These are phyloP conservation scores for Zygosaccharomyces lentus DNA, from an alignment of 805 yeast species.

Conservation along the genomic window DNA sequence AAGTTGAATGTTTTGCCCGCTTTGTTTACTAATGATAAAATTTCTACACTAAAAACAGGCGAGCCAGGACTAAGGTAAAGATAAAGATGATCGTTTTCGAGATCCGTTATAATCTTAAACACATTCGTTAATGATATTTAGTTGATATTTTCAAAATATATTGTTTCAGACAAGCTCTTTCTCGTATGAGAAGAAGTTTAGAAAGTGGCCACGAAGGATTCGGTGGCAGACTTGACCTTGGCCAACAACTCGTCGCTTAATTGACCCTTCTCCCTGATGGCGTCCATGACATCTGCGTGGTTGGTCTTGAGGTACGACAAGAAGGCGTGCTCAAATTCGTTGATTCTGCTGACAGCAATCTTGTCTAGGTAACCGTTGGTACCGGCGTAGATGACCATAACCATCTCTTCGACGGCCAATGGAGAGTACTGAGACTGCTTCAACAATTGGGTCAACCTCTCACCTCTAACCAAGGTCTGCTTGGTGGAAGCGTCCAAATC, in stretches of 20 bases:
- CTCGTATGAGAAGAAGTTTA: conserved; percentile 31
- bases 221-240: conserved; percentile 85
- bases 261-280: conserved; percentile 86
- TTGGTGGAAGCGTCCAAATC: conserved; percentile 99
- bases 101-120: conserved; percentile 5
- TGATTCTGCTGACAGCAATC: conserved; percentile 79
- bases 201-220: conserved; percentile 89
- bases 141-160: conserved; percentile 7
- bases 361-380: conserved; percentile 97
- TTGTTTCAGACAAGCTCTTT: background rate
- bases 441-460: conserved; percentile 97
- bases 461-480: conserved; percentile 99
- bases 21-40: background rate
- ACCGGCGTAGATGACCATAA: conserved; percentile 98
- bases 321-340: conserved; percentile 89
- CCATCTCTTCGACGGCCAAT: conserved; percentile 98
- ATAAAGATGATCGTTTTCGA: background rate
- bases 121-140: conserved; percentile 10
- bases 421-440: conserved; percentile 98
- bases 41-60: background rate
- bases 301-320: conserved; percentile 86
- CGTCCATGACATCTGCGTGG: conserved; percentile 76
- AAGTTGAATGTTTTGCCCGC: background rate
- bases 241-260: conserved; percentile 82
- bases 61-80: background rate